A percentile compares a stretch with the other conserved stretches of the same genome.
Evolutionary conservation across 169 alveolate genomes (phyloP).

Genomic region (Plasmodium reichenowi): DNA sequence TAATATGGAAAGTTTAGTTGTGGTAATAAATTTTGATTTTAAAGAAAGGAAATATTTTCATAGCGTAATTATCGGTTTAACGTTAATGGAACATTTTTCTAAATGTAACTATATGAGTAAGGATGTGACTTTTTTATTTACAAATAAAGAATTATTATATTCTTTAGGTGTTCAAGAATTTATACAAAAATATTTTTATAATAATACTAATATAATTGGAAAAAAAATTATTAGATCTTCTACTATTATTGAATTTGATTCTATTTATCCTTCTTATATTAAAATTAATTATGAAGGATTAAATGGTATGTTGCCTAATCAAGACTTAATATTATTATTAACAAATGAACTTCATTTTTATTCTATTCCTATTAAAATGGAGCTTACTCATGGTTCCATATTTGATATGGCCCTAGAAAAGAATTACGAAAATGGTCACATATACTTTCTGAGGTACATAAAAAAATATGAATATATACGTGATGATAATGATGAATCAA

Average conservation of each 20-base stretch:
- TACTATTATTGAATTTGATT: conserved; percentile 73
- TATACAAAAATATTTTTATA: conserved; percentile 33
- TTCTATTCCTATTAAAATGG: conserved; percentile 54
- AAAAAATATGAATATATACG: no score
- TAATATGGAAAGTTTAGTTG: conserved; percentile 59
- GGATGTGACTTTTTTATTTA: conserved; percentile 66
- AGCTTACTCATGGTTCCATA: conserved; percentile 13
- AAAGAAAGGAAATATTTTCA: conserved; percentile 76
- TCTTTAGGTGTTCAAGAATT: conserved; percentile 55
- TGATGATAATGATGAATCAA: background rate
- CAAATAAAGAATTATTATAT: conserved; percentile 67
- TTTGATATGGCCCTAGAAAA: conserved; percentile 62
- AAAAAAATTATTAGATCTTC: conserved; percentile 50
- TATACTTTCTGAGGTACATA: conserved; percentile 53
- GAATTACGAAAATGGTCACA: conserved; percentile 66
- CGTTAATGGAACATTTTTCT: conserved; percentile 52
- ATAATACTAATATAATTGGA: conserved; percentile 15
- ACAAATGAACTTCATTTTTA: conserved; percentile 44
- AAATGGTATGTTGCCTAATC: conserved; percentile 73
- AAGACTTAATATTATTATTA: conserved; percentile 51
- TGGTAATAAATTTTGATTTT: conserved; percentile 70
- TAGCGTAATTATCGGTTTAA: conserved; percentile 48
- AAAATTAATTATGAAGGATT: conserved; percentile 72
- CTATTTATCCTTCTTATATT: conserved; percentile 65
- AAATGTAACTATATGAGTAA: conserved; percentile 73